Evolutionary conservation across 2,329 filamentous ascomycete genomes (phyloP), one percentile per base, ranked within the genome.

Genomic region (Epichloe coenophiala): DNA sequence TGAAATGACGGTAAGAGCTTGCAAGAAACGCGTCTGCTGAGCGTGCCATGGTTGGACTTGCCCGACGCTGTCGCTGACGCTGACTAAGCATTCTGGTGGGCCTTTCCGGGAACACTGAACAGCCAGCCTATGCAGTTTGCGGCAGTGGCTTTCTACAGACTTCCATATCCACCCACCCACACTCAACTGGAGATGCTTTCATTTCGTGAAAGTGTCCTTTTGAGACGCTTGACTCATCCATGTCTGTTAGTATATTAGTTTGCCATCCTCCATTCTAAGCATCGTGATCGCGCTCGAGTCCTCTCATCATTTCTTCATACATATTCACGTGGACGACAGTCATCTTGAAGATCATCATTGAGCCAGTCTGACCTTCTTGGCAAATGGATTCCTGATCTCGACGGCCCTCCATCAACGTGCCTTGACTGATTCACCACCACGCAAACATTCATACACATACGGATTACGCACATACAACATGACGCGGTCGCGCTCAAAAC

Each of bases 121-220:
- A 38, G 12, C 12, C 12, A 38, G 12, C 31, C 39, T 27, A 17
- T 27, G 41, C 41, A 43, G 41, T 43, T 48, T 27, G 40, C 35
- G 33, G 37, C 23, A 17, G 33, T 33, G n/a, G 35, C 31, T 46
- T 45, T 45, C 47, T 36, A 48, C 39, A 23, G 37, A 43, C 27
- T 48, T 36, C 47, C 23, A 48, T 40, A 33, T 40, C 17, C 17
- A 43, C 38, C 23, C 23, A 27, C 23, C 45, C 41, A 48, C 47
- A 39, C 38, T 43, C 5, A 11, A 31, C 9, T 31, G 27, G 38
- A 48, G n/a, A 35, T 37, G 37, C 37, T 43, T 47, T 27, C 33
- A 49, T 45, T 51, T 49, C 9, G 39, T 41, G 17, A 19, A 55
- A 36, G 54, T 55, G 54, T 55, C 54, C 54, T 55, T 50, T 55